These are phyloP conservation scores for Puccinellia tenuiflora DNA, from an alignment of 176 grass and related monocot species.

Conservation along the genomic window DNA sequence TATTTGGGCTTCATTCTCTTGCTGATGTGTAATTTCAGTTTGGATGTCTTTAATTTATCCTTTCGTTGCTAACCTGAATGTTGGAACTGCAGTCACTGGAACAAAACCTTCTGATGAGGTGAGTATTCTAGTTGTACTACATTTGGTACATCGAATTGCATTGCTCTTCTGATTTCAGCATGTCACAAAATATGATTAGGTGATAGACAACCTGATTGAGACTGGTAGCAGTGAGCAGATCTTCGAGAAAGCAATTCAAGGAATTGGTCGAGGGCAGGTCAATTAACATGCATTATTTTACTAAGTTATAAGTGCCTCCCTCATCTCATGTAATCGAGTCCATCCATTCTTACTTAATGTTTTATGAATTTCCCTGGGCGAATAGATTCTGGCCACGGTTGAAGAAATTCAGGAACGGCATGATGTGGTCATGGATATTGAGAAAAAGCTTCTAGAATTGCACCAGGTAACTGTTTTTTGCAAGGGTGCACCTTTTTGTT, in stretches of 20 bases:
- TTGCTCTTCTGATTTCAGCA: not conserved
- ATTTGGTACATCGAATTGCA: not conserved
- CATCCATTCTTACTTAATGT: not conserved
- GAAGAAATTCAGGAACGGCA: slow-evolving; percentile 94
- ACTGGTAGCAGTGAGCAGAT: slow-evolving; percentile 90
- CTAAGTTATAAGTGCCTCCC: not conserved
- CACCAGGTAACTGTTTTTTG: slow-evolving; percentile 48
- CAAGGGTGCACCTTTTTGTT: not conserved
- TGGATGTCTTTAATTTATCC: not conserved
- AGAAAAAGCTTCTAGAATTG: slow-evolving; percentile 74
- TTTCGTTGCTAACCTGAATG: slow-evolving; percentile 14
- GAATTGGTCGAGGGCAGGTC: slow-evolving; percentile 78
- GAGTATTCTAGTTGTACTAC: not conserved
- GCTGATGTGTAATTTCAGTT: not conserved
- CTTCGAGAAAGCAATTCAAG: slow-evolving; percentile 82
- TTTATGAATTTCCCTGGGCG: slow-evolving; percentile 2
- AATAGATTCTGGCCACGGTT: slow-evolving; percentile 55
- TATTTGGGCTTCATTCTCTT: not conserved
- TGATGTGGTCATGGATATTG: slow-evolving; percentile 79
- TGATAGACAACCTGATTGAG: slow-evolving; percentile 71
- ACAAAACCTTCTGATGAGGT: slow-evolving; percentile 62
- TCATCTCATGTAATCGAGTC: not conserved
- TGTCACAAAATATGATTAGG: slow-evolving; percentile 31
- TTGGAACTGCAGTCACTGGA: slow-evolving; percentile 57
- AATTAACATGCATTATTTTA: not conserved